phyloP scores from a whole-genome alignment of 1,284 basidiomycete species.

The Ceratobasidium sp. region DNA sequence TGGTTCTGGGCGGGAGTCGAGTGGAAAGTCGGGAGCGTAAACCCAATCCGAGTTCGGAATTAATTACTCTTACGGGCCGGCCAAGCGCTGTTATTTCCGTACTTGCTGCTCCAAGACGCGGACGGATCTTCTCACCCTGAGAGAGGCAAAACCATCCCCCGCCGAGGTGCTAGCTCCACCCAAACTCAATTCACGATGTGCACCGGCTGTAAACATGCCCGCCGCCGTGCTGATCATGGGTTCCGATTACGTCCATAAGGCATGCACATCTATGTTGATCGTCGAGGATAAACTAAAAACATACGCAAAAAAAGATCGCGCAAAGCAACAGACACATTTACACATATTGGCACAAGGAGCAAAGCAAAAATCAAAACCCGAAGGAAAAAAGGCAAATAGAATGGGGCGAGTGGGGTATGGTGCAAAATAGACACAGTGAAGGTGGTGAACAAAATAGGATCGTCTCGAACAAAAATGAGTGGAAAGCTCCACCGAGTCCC shows the following conservation, averaged over 20 bases:
- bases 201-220: too few relatives aligned
- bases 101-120: not conserved
- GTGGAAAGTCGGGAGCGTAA: not conserved
- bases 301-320: conserved; percentile 3
- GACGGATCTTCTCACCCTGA: not conserved
- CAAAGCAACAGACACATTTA: conserved; percentile 34
- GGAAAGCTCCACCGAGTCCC: conserved; percentile 29
- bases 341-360: conserved; percentile 30
- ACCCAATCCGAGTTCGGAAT: not conserved
- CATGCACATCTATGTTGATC: conserved; percentile 36
- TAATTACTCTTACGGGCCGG: not conserved
- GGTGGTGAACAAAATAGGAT: conserved; percentile 34
- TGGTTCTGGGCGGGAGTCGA: too few relatives aligned
- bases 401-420: conserved; percentile 36
- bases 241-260: too few relatives aligned
- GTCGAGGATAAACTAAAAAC: conserved; percentile 23
- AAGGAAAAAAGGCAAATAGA: conserved; percentile 23
- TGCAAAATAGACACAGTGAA: conserved; percentile 37
- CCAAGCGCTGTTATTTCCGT: not conserved
- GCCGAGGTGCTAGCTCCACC: not conserved
- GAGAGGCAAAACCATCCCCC: not conserved
- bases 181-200: too few relatives aligned
- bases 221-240: too few relatives aligned
- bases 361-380: conserved; percentile 18
- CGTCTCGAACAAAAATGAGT: conserved; percentile 27